Evolutionary conservation across 164 flowering plant species (phyloP).

Genomic region (Buxus sempervirens): DNA sequence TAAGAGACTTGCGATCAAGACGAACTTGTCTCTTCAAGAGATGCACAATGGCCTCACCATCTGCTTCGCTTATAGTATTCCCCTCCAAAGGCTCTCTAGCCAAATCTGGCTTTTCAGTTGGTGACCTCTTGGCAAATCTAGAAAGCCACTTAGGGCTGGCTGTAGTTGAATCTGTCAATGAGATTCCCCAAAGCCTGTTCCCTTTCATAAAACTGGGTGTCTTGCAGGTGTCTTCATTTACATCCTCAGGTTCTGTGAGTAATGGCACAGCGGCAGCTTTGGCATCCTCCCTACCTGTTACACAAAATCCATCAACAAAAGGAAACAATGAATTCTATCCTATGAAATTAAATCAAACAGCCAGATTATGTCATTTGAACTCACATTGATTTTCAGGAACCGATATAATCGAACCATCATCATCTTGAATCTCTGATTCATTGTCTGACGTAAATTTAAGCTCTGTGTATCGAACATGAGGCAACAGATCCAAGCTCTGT

Average conservation of each 20-base stretch:
- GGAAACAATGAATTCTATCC: not conserved
- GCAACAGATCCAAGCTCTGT: slow-evolving; percentile 25
- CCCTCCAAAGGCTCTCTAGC: slow-evolving; percentile 31
- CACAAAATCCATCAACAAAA: slow-evolving; percentile 9
- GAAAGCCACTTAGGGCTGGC: slow-evolving; percentile 46
- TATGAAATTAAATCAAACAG: no score
- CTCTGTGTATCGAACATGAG: slow-evolving; percentile 39
- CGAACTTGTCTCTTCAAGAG: slow-evolving; percentile 56
- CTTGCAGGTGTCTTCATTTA: slow-evolving; percentile 33
- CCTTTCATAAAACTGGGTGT: slow-evolving; percentile 38
- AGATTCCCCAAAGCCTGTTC: slow-evolving; percentile 55
- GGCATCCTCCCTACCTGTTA: slow-evolving; percentile 34
- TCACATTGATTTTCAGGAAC: slow-evolving; percentile 26
- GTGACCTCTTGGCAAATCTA: slow-evolving; percentile 31
- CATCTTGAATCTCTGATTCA: slow-evolving; percentile 41
- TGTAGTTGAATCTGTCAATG: slow-evolving; percentile 48
- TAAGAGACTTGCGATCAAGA: slow-evolving; percentile 49
- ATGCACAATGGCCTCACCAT: slow-evolving; percentile 38
- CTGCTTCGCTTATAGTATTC: slow-evolving; percentile 28
- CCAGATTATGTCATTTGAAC: no score
- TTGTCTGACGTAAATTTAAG: slow-evolving; percentile 41
- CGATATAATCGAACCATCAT: slow-evolving; percentile 13
- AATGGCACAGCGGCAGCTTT: slow-evolving; percentile 34
- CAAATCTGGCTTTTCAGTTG: slow-evolving; percentile 37
- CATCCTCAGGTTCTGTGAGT: slow-evolving; percentile 42